A percentile compares a stretch with the other conserved stretches of the same genome.
These are phyloP conservation scores for Tilletiopsis washingtonensis DNA, from an alignment of 1,284 basidiomycete genomes.

Conservation along the genomic window DNA sequence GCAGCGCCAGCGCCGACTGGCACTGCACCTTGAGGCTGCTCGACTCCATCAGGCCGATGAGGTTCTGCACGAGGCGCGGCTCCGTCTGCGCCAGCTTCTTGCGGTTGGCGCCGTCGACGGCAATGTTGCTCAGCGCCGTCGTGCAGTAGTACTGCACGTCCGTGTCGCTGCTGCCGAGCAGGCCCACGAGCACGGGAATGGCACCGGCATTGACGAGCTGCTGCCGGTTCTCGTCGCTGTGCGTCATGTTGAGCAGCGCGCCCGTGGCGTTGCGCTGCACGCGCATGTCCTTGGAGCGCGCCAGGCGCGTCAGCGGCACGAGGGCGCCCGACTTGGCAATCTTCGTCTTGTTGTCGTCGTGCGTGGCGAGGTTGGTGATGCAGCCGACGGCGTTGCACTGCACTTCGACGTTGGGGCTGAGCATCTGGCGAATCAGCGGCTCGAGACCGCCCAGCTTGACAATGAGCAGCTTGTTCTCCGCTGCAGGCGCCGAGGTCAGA, in stretches of 20 bases:
- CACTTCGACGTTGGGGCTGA: conserved; percentile 97
- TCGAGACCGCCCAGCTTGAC: conserved; percentile 96
- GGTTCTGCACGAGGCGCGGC: conserved; percentile 85
- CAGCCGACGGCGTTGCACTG: conserved; percentile 99
- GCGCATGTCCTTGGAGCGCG: conserved; percentile 97
- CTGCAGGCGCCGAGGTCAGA: too few relatives aligned
- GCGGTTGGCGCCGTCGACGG: conserved; percentile 61
- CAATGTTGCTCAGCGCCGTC: conserved; percentile 95
- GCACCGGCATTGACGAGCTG: conserved; percentile 98
- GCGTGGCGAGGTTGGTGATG: conserved; percentile 96
- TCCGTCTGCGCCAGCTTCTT: conserved; percentile 93
- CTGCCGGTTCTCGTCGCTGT: conserved; percentile 90
- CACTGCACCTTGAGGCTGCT: conserved; percentile 97
- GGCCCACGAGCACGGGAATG: conserved; percentile 89
- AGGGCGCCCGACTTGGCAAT: conserved; percentile 98
- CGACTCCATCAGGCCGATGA: conserved; percentile 95
- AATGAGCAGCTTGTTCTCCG: conserved; percentile 97
- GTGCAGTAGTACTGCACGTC: conserved; percentile 99
- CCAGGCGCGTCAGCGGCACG: conserved; percentile 89
- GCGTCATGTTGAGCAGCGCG: conserved; percentile 97
- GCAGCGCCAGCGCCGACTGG: conserved; percentile 89
- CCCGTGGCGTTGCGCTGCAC: conserved; percentile 98
- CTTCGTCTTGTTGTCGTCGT: conserved; percentile 99
- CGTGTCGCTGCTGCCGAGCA: conserved; percentile 93
- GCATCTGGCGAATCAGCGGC: conserved; percentile 96